Percentiles rank a stretch among this genome's conserved stretches.
These are phyloP conservation scores for Delonix regia DNA, from an alignment of 306 rosid genomes.

Conservation along the genomic window DNA sequence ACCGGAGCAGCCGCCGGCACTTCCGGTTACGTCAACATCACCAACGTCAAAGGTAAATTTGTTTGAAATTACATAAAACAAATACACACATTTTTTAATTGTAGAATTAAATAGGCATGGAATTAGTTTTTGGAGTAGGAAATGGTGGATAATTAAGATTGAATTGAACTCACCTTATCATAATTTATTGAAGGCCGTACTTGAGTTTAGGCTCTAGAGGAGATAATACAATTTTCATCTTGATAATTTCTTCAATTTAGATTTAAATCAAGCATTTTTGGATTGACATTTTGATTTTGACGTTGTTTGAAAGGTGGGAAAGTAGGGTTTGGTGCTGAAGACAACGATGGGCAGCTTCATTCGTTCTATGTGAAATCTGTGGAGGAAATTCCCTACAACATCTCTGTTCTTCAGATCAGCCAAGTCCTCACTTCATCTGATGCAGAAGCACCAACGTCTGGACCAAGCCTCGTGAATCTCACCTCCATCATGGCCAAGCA, in stretches of 20 bases:
- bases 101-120: too few relatives aligned
- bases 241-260: too few relatives aligned
- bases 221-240: too few relatives aligned
- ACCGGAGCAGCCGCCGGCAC: slow-evolving; percentile 79
- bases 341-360: slow-evolving; percentile 60
- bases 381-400: slow-evolving; percentile 63
- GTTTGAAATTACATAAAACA: too few relatives aligned
- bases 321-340: slow-evolving; percentile 80
- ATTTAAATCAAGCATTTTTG: too few relatives aligned
- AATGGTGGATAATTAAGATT: too few relatives aligned
- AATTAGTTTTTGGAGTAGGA: too few relatives aligned
- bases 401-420: slow-evolving; percentile 80
- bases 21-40: slow-evolving; percentile 86
- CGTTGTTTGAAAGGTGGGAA: slow-evolving; percentile 49
- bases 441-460: slow-evolving; percentile 88
- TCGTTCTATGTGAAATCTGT: slow-evolving; percentile 72
- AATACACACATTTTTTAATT: too few relatives aligned
- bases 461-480: slow-evolving; percentile 63
- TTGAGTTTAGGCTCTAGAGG: too few relatives aligned
- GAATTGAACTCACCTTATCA: too few relatives aligned
- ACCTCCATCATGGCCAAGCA: slow-evolving; percentile 69
- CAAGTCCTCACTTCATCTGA: slow-evolving; percentile 75
- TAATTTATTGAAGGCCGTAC: too few relatives aligned
- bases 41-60: slow-evolving; percentile 60
- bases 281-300: not conserved